Evolutionary conservation across 192 early-diverging fungal genomes (phyloP), one percentile per base, ranked within the genome.

Genomic region (Umbelopsis ramanniana): DNA sequence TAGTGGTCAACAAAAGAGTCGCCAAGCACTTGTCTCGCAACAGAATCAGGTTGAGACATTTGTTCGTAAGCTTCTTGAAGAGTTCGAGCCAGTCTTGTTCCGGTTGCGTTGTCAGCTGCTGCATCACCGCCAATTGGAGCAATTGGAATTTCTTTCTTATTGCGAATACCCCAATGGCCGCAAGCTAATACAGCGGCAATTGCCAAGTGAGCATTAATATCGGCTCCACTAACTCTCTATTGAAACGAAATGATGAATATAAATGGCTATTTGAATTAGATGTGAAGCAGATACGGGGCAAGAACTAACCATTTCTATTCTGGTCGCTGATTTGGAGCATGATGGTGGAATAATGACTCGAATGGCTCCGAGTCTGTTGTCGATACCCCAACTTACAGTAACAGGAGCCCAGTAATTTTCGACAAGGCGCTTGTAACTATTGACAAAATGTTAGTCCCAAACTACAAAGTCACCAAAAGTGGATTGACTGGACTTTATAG

Each of bases 381-480:
- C 92, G 46, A 92, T 81, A 23, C 93, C 92, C 86, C 93, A 95
- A 1, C 90, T 91, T 46, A 92, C 87, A 9, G 88, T 93, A 2
- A 93, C 82, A 1, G 93, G 93, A 23, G 93, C 93, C 93, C 93
- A 95, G 72, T 88, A 93, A 76, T 91, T 92, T 78, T 90, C 91
- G 15, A 91, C 90, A 22, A 95, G 74, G 33, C 93, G 88, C 73
- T 95, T 95, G 79, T 95, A 94, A 67, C 85, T 88, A 40, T 0
- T 10, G 2, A 63, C 10, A 53, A 6, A 14, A 17, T 29, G 38
- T 21, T 73, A 23, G 15, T 11, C 46, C 21, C n/a, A 67, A 23
- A 12, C 35, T 21, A 17, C 47, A 74, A 35, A 47, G 14, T 38
- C 40, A 17, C 5, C 10, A 14, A 71, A 19, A 29, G 24, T 29